Evolutionary conservation across 495 filamentous ascomycete genomes (phyloP).

Genomic region (Annulohypoxylon stygium): DNA sequence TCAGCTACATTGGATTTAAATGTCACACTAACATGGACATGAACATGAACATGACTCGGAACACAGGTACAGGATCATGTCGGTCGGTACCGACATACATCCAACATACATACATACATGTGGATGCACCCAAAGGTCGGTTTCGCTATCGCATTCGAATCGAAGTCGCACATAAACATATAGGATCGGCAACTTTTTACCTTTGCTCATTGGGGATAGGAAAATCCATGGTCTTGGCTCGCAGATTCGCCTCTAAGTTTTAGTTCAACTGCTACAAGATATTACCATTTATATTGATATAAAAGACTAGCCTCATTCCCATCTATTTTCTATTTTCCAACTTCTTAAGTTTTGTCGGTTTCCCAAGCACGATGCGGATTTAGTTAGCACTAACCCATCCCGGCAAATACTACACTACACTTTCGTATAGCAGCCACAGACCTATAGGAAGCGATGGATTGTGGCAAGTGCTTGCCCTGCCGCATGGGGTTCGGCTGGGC

Average conservation of each 20-base stretch:
- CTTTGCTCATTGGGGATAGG: constrained; percentile 16
- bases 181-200: constrained; percentile 25
- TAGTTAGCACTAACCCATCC: constrained; percentile 18
- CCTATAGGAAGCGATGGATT: constrained; percentile 25
- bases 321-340: neutral
- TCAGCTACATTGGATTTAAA: neutral
- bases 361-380: constrained; percentile 2
- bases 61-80: neutral
- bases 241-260: constrained; percentile 14
- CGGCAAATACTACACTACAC: constrained; percentile 13
- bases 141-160: constrained; percentile 38
- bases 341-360: neutral
- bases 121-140: constrained; percentile 16
- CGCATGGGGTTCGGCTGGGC: constrained; percentile 29
- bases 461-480: constrained; percentile 32
- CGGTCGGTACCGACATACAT: neutral
- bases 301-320: constrained; percentile 27
- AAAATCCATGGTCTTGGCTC: constrained; percentile 24
- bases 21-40: neutral
- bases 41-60: neutral
- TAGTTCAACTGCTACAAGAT: constrained; percentile 13
- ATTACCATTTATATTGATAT: constrained; percentile 9
- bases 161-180: constrained; percentile 13
- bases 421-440: constrained; percentile 24
- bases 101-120: neutral